Evolutionary conservation across 257 asterid genomes (phyloP).

Genomic region (Ajuga chamaepitys): DNA sequence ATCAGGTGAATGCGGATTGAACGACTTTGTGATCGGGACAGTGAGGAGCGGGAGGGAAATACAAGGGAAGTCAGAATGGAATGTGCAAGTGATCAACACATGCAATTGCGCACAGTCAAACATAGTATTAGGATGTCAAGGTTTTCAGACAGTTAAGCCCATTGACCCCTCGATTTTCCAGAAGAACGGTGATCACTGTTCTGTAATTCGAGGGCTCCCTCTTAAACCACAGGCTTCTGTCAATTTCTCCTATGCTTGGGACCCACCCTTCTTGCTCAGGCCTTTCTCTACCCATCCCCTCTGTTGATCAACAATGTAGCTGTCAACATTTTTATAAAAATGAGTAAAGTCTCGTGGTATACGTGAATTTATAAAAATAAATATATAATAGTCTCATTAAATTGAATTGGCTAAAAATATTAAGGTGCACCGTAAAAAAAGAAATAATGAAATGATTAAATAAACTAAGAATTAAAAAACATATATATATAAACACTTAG

Average conservation of each 20-base stretch:
- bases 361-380: no score
- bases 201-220: not conserved
- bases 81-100: conserved; percentile 8
- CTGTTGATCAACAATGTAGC: conserved; percentile 1
- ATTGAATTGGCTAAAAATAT: no score
- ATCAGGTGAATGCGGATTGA: conserved; percentile 4
- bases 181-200: not conserved
- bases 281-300: not conserved
- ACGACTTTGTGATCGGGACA: conserved; percentile 14
- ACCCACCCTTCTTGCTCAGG: conserved; percentile 8
- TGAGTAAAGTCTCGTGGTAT: no score
- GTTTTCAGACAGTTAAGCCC: conserved; percentile 6
- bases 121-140: not conserved
- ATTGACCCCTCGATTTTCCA: conserved; percentile 1
- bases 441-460: no score
- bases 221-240: not conserved
- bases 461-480: no score
- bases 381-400: no score
- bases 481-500: no score
- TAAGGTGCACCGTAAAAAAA: no score
- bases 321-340: no score
- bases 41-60: not conserved
- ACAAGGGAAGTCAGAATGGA: conserved; percentile 9
- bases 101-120: conserved; percentile 8
- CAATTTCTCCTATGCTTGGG: conserved; percentile 11